Base-by-base conservation (phyloP, 1,139 yeast species). In the Candida dubliniensis region DNA sequence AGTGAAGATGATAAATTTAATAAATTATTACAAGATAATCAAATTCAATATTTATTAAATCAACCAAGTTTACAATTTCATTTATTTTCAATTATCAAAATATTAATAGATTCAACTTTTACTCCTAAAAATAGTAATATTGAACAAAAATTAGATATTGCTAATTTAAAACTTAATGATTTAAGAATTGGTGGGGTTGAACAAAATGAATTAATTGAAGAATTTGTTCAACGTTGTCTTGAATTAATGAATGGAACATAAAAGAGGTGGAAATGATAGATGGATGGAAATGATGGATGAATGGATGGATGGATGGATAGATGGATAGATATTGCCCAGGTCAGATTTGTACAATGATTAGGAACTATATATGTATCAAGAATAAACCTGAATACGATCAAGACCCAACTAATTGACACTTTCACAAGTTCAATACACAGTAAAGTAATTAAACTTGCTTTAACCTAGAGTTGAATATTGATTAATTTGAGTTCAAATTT, bases 171-270 rank as follows among this genome's bases (percentile, higher is more conserved):
- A 51, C 63, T 86, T 23, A 72, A 79, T 10, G 81, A 81, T 46
- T 67, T 86, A 30, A 64, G 95, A 26, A 60, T 55, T 7, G 85
- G 86, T 2, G 95, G 95, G 0, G 47, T 68, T 0, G 90, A 86
- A 55, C 77, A 76, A 41, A 85, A 86, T 56, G 79, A 70, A 48
- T 63, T 82, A 34, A 78, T 86, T 6, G 90, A 85, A 57, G 89
- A 84, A 54, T 84, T 85, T 62, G 52, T 62, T 11, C 55, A 54
- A 32, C 40, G 63, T 31, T 50, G 59, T 11, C 38, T 60, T 14
- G 33, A 46, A 6, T 44, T 59, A 38, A 34, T 38, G 2, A 15
- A 31, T 14, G 37, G 46, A 31, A 8, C n/a, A n/a, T n/a, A n/a
- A n/a, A 8, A n/a, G 30, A 8, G 30, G 30, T 4, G 30, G 30